Percentiles rank a stretch among this genome's conserved stretches.
These are phyloP conservation scores for Xenoacremonium recifei DNA, from an alignment of 2,329 filamentous ascomycete genomes.

Conservation along the genomic window DNA sequence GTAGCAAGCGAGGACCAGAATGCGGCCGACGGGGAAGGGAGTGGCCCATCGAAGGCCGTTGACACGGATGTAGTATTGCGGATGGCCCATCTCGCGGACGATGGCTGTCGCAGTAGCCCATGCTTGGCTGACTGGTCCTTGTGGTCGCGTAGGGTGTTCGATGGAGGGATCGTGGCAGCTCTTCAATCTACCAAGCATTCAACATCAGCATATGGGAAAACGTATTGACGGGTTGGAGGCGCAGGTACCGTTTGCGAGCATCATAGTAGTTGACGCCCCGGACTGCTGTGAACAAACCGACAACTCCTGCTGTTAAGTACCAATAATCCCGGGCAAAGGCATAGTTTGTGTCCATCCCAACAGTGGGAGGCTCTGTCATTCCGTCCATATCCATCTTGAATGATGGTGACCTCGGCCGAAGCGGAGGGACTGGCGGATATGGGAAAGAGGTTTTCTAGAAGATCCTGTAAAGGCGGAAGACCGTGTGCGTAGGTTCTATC, in stretches of 20 bases:
- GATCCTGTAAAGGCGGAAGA: no score
- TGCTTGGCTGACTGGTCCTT: slow-evolving; percentile 42
- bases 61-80: slow-evolving; percentile 49
- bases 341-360: slow-evolving; percentile 44
- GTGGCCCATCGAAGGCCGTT: slow-evolving; percentile 53
- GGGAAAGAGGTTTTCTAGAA: no score
- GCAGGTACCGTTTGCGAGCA: slow-evolving; percentile 39
- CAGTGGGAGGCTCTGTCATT: slow-evolving; percentile 28
- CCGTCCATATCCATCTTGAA: slow-evolving; percentile 32
- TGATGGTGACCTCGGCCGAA: slow-evolving; percentile 2
- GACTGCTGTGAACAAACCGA: slow-evolving; percentile 40
- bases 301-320: slow-evolving; percentile 54
- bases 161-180: slow-evolving; percentile 42
- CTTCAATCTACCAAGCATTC: slow-evolving; percentile 44
- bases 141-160: slow-evolving; percentile 52
- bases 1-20: slow-evolving; percentile 53
- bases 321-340: slow-evolving; percentile 55
- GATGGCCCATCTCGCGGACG: slow-evolving; percentile 54
- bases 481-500: no score
- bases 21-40: slow-evolving; percentile 56
- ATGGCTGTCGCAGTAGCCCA: slow-evolving; percentile 62
- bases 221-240: not conserved
- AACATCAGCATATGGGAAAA: no score
- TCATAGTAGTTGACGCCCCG: slow-evolving; percentile 45
- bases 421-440: not conserved